A percentile compares a stretch with the other conserved stretches of the same genome.
Conservation (phyloP, 176 grass and related monocot species). For the Rhynchospora breviuscula region DNA sequence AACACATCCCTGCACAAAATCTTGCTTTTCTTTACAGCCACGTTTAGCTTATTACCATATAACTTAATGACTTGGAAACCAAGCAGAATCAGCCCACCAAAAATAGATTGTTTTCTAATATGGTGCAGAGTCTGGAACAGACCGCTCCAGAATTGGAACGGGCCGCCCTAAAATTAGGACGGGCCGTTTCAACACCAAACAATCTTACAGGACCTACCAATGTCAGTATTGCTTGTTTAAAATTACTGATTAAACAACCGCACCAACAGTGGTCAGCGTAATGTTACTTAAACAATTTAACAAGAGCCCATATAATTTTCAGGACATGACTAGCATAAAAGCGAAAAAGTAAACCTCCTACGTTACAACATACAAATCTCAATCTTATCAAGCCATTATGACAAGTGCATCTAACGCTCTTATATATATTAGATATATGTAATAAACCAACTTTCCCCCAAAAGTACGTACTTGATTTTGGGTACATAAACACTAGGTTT, state of each 20-base stretch:
- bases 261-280: background rate
- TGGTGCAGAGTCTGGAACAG: no score
- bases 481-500: background rate
- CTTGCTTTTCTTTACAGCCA: no score
- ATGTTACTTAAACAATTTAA: background rate
- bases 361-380: slow-evolving; percentile 4
- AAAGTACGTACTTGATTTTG: slow-evolving; percentile 12
- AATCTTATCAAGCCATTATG: slow-evolving; percentile 17
- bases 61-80: no score
- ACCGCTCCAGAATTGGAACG: no score
- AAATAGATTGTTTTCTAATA: no score
- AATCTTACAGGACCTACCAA: no score
- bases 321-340: background rate
- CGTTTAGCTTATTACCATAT: no score
- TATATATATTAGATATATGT: slow-evolving; percentile 2
- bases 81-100: no score
- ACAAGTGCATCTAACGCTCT: slow-evolving; percentile 14
- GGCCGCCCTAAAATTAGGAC: no score
- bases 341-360: background rate
- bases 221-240: background rate
- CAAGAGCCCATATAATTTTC: background rate
- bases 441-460: background rate
- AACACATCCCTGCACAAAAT: no score
- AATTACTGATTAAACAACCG: background rate
- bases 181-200: no score